A percentile compares a stretch with the other conserved stretches of the same genome.
phyloP scores from a whole-genome alignment of 768 basidiomycete species.

The Lyophyllum semitale region DNA sequence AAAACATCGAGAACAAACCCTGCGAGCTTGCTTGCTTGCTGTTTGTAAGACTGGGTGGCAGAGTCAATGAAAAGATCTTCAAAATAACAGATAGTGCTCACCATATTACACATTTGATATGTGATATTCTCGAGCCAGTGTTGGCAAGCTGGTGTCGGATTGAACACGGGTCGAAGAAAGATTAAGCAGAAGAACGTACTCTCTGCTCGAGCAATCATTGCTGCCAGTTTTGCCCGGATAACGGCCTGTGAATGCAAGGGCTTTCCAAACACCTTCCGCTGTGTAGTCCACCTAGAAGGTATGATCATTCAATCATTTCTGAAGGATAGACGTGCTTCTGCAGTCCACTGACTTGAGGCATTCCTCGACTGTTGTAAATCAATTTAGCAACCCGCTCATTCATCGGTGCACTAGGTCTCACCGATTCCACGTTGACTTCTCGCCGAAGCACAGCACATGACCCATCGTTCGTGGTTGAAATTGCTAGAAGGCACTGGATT shows the following conservation, averaged over 20 bases:
- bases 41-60: slow-evolving; percentile 53
- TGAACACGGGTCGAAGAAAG: neutral
- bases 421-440: slow-evolving; percentile 21
- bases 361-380: slow-evolving; percentile 61
- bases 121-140: slow-evolving; percentile 87
- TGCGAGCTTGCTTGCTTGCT: slow-evolving; percentile 76
- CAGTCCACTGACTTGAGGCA: slow-evolving; percentile 62
- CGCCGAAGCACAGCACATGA: slow-evolving; percentile 47
- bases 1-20: slow-evolving; percentile 53
- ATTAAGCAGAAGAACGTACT: slow-evolving; percentile 19
- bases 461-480: slow-evolving; percentile 96
- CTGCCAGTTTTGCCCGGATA: slow-evolving; percentile 84
- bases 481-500: slow-evolving; percentile 46
- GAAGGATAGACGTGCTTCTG: neutral
- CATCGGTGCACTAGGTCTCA: neutral
- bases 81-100: neutral
- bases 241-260: slow-evolving; percentile 83
- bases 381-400: neutral
- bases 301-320: neutral
- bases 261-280: slow-evolving; percentile 92
- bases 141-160: slow-evolving; percentile 41
- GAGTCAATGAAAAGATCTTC: neutral
- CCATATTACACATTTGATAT: slow-evolving; percentile 87
- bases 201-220: slow-evolving; percentile 80
- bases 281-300: slow-evolving; percentile 69